Evolutionary conservation across 805 yeast species (phyloP).

Genomic region (Schizosaccharomyces osmophilus): DNA sequence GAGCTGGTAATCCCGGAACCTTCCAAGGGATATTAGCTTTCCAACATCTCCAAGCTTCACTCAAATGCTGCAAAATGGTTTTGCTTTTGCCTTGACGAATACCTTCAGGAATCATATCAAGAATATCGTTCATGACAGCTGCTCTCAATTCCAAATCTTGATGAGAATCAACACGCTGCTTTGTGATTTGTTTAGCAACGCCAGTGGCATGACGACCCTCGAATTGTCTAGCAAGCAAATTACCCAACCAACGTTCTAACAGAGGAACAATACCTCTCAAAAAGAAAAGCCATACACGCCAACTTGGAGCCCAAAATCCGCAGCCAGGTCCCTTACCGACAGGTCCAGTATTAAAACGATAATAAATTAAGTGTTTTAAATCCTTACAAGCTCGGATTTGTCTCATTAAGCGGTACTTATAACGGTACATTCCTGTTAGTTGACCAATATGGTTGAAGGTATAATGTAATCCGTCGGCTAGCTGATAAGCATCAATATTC

Average conservation of each 20-base stretch:
- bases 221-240: conserved; percentile 71
- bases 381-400: conserved; percentile 92
- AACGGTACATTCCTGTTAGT: conserved; percentile 84
- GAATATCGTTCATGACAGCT: conserved; percentile 80
- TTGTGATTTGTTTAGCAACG: conserved; percentile 78
- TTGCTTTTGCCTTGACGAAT: conserved; percentile 67
- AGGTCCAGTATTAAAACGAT: conserved; percentile 44
- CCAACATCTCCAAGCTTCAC: conserved; percentile 99
- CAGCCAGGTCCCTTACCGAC: conserved; percentile 97
- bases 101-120: conserved; percentile 94
- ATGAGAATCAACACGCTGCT: conserved; percentile 84
- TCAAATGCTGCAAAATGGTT: conserved; percentile 71
- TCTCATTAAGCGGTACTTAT: conserved; percentile 94
- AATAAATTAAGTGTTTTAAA: conserved; percentile 72
- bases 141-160: conserved; percentile 83
- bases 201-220: conserved; percentile 74
- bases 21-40: conserved; percentile 96
- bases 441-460: conserved; percentile 84
- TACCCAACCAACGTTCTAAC: conserved; percentile 85
- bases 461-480: conserved; percentile 86
- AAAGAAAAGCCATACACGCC: conserved; percentile 90
- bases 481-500: conserved; percentile 71
- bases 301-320: conserved; percentile 98
- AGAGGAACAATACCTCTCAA: conserved; percentile 78
- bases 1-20: conserved; percentile 86